These are phyloP conservation scores for Dryadomyces sulphureus DNA, from an alignment of 2,329 filamentous ascomycete genomes.

Conservation along the genomic window DNA sequence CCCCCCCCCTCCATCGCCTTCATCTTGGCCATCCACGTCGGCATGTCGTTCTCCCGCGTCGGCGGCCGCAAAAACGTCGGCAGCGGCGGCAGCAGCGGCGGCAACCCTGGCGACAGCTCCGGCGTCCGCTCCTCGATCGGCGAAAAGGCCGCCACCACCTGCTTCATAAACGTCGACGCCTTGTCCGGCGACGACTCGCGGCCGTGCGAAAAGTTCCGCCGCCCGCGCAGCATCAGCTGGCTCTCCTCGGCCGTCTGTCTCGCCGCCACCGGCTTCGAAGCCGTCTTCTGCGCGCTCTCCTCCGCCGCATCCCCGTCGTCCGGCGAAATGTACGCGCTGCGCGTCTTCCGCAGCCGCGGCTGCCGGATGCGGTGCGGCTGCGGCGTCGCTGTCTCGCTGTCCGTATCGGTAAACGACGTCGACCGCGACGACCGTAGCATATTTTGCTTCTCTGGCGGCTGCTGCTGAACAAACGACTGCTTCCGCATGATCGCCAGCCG, in stretches of 20 bases:
- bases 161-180: background rate
- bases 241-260: background rate
- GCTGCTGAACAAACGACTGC: slow-evolving; percentile 4
- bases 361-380: background rate
- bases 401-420: slow-evolving; percentile 6
- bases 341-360: slow-evolving; percentile 5
- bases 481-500: slow-evolving; percentile 23
- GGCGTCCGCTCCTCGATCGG: background rate
- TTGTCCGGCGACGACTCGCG: background rate
- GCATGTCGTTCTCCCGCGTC: no score
- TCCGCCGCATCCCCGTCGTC: background rate
- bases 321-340: slow-evolving; percentile 6
- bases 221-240: background rate
- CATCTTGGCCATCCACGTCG: no score
- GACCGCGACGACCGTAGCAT: slow-evolving; percentile 9
- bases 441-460: background rate
- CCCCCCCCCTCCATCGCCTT: no score
- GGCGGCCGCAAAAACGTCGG: background rate
- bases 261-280: background rate
- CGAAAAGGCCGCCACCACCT: background rate
- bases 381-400: background rate
- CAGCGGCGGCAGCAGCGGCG: background rate
- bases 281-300: background rate
- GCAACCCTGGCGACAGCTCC: background rate
- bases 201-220: no score